Conservation (phyloP, 305 asterid genomes). For the Petunia hybrid region DNA sequence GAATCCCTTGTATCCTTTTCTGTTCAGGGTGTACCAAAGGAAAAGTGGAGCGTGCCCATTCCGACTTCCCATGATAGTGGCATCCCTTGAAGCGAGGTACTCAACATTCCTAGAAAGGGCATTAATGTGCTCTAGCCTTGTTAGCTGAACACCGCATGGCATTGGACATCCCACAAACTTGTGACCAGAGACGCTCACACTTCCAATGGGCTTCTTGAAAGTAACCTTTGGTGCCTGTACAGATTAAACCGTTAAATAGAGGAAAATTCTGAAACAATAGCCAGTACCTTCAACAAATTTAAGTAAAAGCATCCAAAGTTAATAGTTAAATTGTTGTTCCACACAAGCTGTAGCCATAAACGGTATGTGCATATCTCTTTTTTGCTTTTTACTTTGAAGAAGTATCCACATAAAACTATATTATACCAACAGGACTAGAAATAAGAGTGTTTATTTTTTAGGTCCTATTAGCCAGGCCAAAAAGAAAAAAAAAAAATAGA, state of each 20-base stretch:
- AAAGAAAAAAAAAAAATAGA: constrained; percentile 1
- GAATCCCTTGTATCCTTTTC: constrained; percentile 87
- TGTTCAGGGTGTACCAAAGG: constrained; percentile 90
- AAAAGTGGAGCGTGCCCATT: constrained; percentile 96
- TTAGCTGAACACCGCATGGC: constrained; percentile 93
- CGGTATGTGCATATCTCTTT: background rate
- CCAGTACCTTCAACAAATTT: background rate
- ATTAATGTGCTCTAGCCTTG: constrained; percentile 68
- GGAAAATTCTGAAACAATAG: constrained; percentile 17
- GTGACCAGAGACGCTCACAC: constrained; percentile 94
- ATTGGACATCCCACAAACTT: constrained; percentile 94
- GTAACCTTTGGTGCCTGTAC: constrained; percentile 87
- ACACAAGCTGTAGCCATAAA: background rate
- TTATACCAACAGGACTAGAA: background rate
- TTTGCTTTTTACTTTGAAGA: background rate
- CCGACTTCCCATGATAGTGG: constrained; percentile 94
- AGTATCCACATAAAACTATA: background rate
- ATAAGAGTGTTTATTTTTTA: background rate
- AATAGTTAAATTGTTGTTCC: background rate
- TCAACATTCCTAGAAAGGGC: constrained; percentile 81
- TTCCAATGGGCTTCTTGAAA: constrained; percentile 94
- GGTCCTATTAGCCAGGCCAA: background rate
- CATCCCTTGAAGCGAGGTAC: constrained; percentile 92
- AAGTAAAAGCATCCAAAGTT: too few relatives aligned
- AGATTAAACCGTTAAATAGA: background rate